These are phyloP conservation scores for Rhizopus microsporus DNA, from an alignment of 371 early-diverging fungal genomes.

Conservation along the genomic window DNA sequence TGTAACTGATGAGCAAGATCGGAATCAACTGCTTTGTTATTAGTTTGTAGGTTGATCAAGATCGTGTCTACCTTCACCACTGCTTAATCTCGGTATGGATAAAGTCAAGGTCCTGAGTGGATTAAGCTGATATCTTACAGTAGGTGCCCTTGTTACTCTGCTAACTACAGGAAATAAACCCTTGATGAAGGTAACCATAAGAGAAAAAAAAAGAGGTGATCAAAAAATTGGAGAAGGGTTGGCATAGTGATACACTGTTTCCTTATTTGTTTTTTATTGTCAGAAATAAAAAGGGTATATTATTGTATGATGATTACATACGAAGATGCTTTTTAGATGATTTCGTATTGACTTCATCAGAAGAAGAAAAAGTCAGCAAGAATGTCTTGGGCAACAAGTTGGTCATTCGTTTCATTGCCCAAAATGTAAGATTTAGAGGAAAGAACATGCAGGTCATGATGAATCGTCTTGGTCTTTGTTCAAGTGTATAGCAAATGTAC, in stretches of 20 bases:
- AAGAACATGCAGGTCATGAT: neutral
- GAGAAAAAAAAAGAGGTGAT: too few relatives aligned
- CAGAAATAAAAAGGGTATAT: too few relatives aligned
- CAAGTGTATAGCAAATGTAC: constrained; percentile 47
- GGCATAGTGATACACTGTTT: too few relatives aligned
- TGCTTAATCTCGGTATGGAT: constrained; percentile 13
- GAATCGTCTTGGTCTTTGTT: constrained; percentile 26
- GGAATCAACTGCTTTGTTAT: constrained; percentile 44
- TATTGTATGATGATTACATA: neutral
- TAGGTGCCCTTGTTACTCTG: too few relatives aligned
- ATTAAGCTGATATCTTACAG: too few relatives aligned
- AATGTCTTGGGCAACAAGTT: constrained; percentile 4
- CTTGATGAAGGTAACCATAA: too few relatives aligned
- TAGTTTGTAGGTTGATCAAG: neutral
- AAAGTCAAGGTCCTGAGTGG: constrained; percentile 9
- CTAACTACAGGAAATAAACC: too few relatives aligned
- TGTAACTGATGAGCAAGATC: constrained; percentile 64
- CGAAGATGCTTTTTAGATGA: too few relatives aligned
- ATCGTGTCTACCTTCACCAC: constrained; percentile 18
- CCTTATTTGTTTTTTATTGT: too few relatives aligned
- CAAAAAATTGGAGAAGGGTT: too few relatives aligned
- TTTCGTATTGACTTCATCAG: too few relatives aligned
- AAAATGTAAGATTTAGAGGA: neutral
- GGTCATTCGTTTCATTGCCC: neutral
- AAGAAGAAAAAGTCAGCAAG: neutral